Evolutionary conservation across 805 yeast species (phyloP).

Genomic region (Candida insectalens): DNA sequence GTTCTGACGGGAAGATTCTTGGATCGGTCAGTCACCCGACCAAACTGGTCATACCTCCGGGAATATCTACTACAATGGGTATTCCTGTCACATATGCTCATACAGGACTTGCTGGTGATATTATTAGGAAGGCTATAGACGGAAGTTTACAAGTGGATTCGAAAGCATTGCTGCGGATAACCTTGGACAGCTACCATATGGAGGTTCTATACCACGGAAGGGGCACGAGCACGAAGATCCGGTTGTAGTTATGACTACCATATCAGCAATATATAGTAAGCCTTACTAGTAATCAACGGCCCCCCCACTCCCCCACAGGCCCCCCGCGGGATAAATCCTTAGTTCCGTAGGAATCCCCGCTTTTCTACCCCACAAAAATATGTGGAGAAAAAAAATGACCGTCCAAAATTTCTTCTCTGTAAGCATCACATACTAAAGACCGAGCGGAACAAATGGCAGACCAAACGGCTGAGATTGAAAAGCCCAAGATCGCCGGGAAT

Average conservation of each 20-base stretch:
- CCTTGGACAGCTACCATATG: constrained; percentile 29
- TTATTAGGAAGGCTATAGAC: constrained; percentile 39
- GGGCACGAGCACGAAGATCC: constrained; percentile 32
- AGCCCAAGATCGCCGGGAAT: constrained; percentile 38
- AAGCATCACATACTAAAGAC: no score
- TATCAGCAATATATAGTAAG: constrained; percentile 1
- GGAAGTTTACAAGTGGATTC: constrained; percentile 41
- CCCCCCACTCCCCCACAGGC: no score
- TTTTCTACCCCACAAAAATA: no score
- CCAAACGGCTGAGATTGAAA: constrained; percentile 26
- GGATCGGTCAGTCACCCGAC: constrained; percentile 36
- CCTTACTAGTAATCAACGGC: no score
- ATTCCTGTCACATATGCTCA: constrained; percentile 37
- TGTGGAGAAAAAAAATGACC: no score
- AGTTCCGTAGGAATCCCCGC: no score
- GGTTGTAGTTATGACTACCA: constrained; percentile 13
- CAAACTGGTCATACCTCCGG: constrained; percentile 39
- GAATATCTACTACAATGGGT: constrained; percentile 37
- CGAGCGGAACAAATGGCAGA: neutral
- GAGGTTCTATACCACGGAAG: constrained; percentile 37
- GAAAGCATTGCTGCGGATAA: constrained; percentile 31
- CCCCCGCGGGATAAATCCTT: no score
- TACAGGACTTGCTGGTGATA: constrained; percentile 36
- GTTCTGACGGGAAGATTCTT: constrained; percentile 33
- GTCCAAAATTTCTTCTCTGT: no score